A percentile compares a stretch with the other conserved stretches of the same genome.
Evolutionary conservation across 371 early-diverging fungal genomes (phyloP).

Genomic region (Enterocytospora artemiae): DNA sequence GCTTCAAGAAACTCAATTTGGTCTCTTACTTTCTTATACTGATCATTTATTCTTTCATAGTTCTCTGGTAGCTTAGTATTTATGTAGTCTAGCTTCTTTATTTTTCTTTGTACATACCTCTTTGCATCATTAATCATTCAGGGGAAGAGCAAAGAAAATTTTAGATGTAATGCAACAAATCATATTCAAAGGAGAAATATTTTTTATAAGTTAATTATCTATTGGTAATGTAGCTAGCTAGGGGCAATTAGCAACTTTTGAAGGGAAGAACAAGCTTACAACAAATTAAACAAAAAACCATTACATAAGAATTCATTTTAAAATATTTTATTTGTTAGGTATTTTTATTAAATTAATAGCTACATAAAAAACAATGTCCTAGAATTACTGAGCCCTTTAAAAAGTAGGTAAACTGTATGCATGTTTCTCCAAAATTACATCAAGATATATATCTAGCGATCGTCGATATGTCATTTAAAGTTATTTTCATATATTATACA

Average conservation of each 20-base stretch:
- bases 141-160: not conserved
- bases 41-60: slow-evolving; percentile 1
- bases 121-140: slow-evolving; percentile 13
- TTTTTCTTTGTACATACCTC: slow-evolving; percentile 7
- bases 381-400: not conserved
- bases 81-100: slow-evolving; percentile 9
- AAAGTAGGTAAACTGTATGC: not conserved
- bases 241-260: too few relatives aligned
- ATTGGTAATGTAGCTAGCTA: too few relatives aligned
- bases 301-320: not conserved
- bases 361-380: not conserved
- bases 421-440: not conserved
- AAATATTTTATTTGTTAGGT: not conserved
- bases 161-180: not conserved
- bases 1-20: not conserved
- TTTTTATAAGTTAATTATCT: not conserved
- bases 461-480: not conserved
- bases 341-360: not conserved
- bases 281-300: not conserved
- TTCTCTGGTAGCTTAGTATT: slow-evolving; percentile 5
- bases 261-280: too few relatives aligned
- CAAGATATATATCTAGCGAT: not conserved
- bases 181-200: not conserved
- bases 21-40: slow-evolving; percentile 10
- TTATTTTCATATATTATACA: not conserved